phyloP scores from a whole-genome alignment of 148 eudicot genomes.

The Pouteria glomerata region DNA sequence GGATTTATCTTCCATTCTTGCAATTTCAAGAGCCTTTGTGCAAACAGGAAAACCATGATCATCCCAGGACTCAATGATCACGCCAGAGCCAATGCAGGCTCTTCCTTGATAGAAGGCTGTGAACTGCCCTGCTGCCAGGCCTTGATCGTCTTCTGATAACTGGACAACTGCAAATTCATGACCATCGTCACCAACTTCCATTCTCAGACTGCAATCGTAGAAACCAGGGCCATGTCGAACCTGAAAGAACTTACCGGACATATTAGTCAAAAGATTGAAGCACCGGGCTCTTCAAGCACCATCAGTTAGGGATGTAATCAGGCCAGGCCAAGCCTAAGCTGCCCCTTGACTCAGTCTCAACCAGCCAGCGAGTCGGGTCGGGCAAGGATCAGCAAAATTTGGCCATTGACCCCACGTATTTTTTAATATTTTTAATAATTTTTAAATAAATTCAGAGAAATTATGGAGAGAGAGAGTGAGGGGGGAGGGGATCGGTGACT shows the following conservation, averaged over 20 bases:
- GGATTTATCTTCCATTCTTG: conserved; percentile 52
- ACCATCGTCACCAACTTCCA: conserved; percentile 38
- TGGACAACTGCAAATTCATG: conserved; percentile 58
- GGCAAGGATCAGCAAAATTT: too few species aligned
- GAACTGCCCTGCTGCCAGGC: conserved; percentile 96
- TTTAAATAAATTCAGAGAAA: too few species aligned
- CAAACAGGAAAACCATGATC: conserved; percentile 82
- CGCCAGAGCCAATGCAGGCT: conserved; percentile 81
- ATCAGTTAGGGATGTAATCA: neutral
- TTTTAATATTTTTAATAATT: too few species aligned
- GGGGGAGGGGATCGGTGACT: too few species aligned
- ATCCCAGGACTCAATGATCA: conserved; percentile 85
- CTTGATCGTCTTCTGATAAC: conserved; percentile 87
- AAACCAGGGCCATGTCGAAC: conserved; percentile 94
- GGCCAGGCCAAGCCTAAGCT: too few species aligned
- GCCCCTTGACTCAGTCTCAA: too few species aligned
- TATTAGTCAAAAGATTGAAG: neutral
- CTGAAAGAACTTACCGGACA: conserved; percentile 26
- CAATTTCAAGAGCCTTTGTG: conserved; percentile 60
- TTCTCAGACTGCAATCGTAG: conserved; percentile 48
- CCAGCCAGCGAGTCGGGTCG: too few species aligned
- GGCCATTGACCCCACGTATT: too few species aligned
- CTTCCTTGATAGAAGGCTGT: conserved; percentile 76
- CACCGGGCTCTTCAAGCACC: neutral
- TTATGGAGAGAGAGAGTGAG: too few species aligned